A percentile compares a stretch with the other conserved stretches of the same genome.
These are phyloP conservation scores for Symbiodinium natans DNA, from an alignment of 73 alveolate species.

Conservation along the genomic window DNA sequence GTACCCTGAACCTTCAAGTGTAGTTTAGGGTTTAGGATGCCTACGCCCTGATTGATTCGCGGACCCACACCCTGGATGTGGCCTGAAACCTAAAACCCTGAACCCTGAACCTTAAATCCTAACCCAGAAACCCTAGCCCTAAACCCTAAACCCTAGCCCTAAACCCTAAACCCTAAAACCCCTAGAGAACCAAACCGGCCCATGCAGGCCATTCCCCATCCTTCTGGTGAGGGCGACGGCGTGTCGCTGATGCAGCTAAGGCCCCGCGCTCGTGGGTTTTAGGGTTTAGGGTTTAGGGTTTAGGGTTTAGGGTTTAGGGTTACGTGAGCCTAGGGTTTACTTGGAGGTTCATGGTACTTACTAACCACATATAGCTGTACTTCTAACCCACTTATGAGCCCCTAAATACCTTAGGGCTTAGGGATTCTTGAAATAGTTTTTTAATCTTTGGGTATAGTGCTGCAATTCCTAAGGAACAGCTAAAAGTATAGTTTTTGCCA, in stretches of 20 bases:
- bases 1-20: no score
- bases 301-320: background rate
- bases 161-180: background rate
- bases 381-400: background rate
- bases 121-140: no score
- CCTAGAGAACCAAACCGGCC: background rate
- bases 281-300: background rate
- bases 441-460: background rate
- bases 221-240: constrained; percentile 41
- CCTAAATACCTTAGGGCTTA: background rate
- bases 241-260: constrained; percentile 55
- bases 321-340: no score
- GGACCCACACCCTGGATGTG: no score
- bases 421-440: background rate
- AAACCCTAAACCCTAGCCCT: no score
- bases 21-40: no score
- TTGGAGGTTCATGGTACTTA: no score
- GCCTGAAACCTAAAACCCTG: no score
- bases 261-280: background rate
- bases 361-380: no score
- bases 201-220: constrained; percentile 42
- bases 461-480: background rate
- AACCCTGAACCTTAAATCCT: no score
- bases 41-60: no score
- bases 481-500: no score